These are phyloP conservation scores for Sphaerulina vaccinii DNA, from an alignment of 2,329 filamentous ascomycete species.

Conservation along the genomic window DNA sequence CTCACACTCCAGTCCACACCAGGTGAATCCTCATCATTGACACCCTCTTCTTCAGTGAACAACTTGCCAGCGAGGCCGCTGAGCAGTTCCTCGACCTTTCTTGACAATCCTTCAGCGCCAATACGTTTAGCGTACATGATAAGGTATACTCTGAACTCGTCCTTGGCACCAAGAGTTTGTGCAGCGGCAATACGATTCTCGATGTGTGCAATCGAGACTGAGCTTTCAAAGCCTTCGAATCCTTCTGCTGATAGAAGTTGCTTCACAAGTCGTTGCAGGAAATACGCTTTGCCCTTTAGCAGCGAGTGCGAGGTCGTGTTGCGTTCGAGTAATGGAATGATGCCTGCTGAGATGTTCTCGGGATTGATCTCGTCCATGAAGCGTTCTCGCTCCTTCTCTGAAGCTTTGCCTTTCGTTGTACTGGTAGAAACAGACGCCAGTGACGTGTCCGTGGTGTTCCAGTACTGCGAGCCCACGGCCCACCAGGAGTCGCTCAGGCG, in stretches of 20 bases:
- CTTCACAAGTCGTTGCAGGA: conserved; percentile 88
- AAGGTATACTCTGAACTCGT: conserved; percentile 93
- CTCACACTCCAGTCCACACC: conserved; percentile 64
- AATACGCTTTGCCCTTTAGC: conserved; percentile 86
- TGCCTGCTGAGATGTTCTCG: conserved; percentile 75
- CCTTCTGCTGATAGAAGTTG: conserved; percentile 82
- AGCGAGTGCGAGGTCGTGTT: conserved; percentile 93
- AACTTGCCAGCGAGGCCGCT: conserved; percentile 75
- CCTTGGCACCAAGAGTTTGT: conserved; percentile 75
- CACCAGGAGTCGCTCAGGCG: conserved; percentile 96
- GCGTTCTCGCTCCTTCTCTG: conserved; percentile 46
- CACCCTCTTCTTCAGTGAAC: conserved; percentile 57
- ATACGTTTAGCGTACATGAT: conserved; percentile 97
- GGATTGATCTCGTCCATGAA: conserved; percentile 51
- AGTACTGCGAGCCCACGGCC: conserved; percentile 96
- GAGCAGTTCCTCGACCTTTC: conserved; percentile 90
- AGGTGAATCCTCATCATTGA: conserved; percentile 43
- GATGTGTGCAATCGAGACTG: conserved; percentile 87
- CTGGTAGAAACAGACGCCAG: conserved; percentile 76
- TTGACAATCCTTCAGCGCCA: conserved; percentile 79
- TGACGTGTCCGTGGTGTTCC: conserved; percentile 94
- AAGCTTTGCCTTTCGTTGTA: conserved; percentile 14
- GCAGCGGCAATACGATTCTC: conserved; percentile 93
- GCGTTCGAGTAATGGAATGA: conserved; percentile 88
- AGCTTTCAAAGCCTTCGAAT: conserved; percentile 87